These are phyloP conservation scores for Fusarium sacchari DNA, from an alignment of 2,329 filamentous ascomycete species.

Conservation along the genomic window DNA sequence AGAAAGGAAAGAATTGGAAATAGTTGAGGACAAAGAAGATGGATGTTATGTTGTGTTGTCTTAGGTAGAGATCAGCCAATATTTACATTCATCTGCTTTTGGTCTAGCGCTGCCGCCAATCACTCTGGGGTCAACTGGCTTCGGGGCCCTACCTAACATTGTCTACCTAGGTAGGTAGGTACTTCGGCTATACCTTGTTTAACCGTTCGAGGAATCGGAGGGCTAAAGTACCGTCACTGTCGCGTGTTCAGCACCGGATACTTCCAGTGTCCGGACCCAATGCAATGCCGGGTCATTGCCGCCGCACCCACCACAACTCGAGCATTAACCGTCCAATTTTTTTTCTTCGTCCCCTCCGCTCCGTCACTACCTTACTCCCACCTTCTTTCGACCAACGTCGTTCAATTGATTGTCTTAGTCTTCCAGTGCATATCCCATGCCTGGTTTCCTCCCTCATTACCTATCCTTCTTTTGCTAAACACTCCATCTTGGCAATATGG, in stretches of 20 bases:
- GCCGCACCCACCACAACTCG: constrained; percentile 34
- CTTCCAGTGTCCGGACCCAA: constrained; percentile 26
- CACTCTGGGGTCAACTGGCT: constrained; percentile 25
- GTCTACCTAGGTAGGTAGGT: no score
- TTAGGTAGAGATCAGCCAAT: constrained; percentile 15
- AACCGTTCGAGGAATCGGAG: not conserved
- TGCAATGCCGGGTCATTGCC: constrained; percentile 43
- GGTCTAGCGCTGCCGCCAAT: constrained; percentile 37
- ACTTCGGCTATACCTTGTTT: constrained; percentile 24
- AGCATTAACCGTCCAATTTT: constrained; percentile 44
- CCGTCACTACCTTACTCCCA: constrained; percentile 33
- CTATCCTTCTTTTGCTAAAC: constrained; percentile 25
- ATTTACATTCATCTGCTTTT: constrained; percentile 48
- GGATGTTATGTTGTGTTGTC: not conserved
- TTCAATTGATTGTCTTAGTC: constrained; percentile 39
- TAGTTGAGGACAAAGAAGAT: not conserved
- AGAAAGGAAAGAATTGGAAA: not conserved
- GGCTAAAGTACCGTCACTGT: constrained; percentile 31
- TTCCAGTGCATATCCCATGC: constrained; percentile 44
- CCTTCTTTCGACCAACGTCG: constrained; percentile 36
- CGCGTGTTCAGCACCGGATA: constrained; percentile 15
- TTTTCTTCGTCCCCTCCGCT: constrained; percentile 42
- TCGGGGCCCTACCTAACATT: constrained; percentile 27
- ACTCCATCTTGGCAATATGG: constrained; percentile 45
- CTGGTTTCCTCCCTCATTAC: constrained; percentile 34